Conservation (phyloP, 2,329 filamentous ascomycete species). For the Pseudocercospora cruenta region DNA sequence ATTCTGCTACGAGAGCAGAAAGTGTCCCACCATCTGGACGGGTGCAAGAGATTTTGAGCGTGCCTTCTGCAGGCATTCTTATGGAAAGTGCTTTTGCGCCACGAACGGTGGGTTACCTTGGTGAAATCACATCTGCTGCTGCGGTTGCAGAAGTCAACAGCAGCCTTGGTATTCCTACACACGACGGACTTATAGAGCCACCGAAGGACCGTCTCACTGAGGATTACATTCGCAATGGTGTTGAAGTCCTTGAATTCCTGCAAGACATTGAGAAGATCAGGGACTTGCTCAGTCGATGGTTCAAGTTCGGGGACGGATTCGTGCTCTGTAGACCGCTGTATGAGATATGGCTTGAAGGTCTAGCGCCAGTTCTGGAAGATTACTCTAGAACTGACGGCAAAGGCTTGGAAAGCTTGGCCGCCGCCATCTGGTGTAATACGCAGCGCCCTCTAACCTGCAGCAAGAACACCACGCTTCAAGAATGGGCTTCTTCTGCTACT, state of each 20-base stretch:
- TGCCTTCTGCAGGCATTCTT: conserved; percentile 26
- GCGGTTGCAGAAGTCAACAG: conserved; percentile 30
- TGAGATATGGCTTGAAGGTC: conserved; percentile 26
- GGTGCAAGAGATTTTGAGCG: conserved; percentile 21
- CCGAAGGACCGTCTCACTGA: conserved; percentile 20
- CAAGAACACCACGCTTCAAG: conserved; percentile 36
- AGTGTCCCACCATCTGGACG: conserved; percentile 12
- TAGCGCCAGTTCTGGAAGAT: conserved; percentile 19
- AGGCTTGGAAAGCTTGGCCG: conserved; percentile 38
- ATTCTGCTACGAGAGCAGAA: background rate
- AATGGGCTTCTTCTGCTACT: conserved; percentile 42
- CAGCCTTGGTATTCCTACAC: conserved; percentile 25
- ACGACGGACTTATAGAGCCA: conserved; percentile 10
- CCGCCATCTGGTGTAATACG: conserved; percentile 44
- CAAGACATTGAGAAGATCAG: conserved; percentile 14
- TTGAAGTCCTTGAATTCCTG: conserved; percentile 22
- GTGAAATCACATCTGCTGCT: conserved; percentile 26
- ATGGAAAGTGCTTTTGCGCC: conserved; percentile 18
- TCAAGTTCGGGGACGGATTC: conserved; percentile 15
- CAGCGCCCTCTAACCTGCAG: conserved; percentile 37
- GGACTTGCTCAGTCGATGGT: conserved; percentile 19
- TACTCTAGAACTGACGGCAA: conserved; percentile 19
- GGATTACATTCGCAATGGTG: conserved; percentile 17
- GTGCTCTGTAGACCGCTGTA: conserved; percentile 27
- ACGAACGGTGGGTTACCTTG: conserved; percentile 25